Evolutionary conservation across 75 land plant species (phyloP).

Genomic region (Cryptomeria japonica): DNA sequence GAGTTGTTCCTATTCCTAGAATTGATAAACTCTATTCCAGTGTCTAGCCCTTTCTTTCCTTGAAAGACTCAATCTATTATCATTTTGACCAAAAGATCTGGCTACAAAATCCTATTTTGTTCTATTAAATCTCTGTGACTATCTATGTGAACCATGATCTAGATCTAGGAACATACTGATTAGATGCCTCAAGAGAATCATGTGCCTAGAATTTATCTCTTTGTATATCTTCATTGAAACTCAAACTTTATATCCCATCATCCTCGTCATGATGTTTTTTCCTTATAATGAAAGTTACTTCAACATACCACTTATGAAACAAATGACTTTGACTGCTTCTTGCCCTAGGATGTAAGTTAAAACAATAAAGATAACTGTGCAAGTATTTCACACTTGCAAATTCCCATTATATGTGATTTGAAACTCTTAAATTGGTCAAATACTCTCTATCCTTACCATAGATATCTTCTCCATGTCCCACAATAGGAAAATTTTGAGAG

Average conservation of each 20-base stretch:
- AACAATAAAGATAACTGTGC: neutral
- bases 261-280: neutral
- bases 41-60: neutral
- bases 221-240: neutral
- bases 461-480: neutral
- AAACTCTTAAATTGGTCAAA: neutral
- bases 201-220: neutral
- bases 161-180: neutral
- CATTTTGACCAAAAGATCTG: neutral
- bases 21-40: neutral
- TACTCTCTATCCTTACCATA: neutral
- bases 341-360: neutral
- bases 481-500: neutral
- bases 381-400: neutral
- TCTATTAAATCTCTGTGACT: neutral
- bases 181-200: neutral
- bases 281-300: neutral
- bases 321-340: neutral
- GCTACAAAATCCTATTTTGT: neutral
- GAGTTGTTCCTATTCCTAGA: neutral
- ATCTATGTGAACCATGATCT: neutral
- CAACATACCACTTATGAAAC: neutral
- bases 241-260: neutral
- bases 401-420: neutral
- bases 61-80: neutral